These are phyloP conservation scores for Micractinium sp. DNA, from an alignment of 139 green algal species.

Conservation along the genomic window DNA sequence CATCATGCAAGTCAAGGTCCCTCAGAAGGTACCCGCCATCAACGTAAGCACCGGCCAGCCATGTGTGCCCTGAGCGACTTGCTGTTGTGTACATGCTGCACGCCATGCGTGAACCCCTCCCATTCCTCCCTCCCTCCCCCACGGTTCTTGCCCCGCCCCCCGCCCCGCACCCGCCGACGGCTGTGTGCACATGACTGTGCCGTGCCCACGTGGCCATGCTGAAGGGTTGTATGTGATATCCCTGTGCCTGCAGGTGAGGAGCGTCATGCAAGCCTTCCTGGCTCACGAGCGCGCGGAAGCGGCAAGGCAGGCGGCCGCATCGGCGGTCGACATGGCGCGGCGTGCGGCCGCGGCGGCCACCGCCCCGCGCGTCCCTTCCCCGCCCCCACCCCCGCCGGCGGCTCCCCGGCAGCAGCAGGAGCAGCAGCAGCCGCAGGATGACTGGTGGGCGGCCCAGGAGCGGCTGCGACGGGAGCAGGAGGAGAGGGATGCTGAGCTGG, in stretches of 20 bases:
- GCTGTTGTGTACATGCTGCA: no score
- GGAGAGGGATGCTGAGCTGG: conserved; percentile 16
- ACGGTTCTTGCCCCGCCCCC: no score
- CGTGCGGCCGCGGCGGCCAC: no score
- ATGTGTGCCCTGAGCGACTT: no score
- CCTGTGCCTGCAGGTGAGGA: not conserved
- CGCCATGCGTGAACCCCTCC: no score
- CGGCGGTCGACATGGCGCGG: not conserved
- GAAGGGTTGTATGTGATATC: not conserved
- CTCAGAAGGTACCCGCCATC: conserved; percentile 4
- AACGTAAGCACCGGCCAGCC: not conserved
- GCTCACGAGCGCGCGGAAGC: not conserved
- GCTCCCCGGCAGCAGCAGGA: not conserved
- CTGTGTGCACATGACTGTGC: no score
- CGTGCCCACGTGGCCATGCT: no score
- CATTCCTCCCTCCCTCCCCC: no score
- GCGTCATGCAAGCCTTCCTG: not conserved
- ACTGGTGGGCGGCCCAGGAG: not conserved
- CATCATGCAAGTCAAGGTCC: not conserved
- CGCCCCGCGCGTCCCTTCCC: no score
- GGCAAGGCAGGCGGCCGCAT: not conserved
- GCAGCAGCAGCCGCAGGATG: not conserved
- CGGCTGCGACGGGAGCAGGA: conserved; percentile 21
- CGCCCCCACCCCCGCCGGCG: not conserved
- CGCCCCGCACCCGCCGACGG: no score